phyloP scores from a whole-genome alignment of 1,139 yeast species.

The Saccharomyces pastorianus region DNA sequence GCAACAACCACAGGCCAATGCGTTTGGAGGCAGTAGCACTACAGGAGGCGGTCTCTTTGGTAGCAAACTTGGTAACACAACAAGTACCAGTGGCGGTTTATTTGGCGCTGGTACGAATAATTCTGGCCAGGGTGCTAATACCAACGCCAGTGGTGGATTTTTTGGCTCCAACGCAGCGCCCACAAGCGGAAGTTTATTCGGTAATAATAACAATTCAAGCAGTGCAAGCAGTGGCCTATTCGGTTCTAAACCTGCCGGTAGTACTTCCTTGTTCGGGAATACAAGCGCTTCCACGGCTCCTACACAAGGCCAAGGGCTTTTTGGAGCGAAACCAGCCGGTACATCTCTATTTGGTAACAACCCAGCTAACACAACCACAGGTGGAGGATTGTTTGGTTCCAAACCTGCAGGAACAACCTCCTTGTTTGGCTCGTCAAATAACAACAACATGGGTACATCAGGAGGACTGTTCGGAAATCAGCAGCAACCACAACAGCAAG shows the following conservation, averaged over 20 bases:
- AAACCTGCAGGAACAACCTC: slow-evolving; percentile 16
- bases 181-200: slow-evolving; percentile 34
- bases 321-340: slow-evolving; percentile 18
- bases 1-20: not conserved
- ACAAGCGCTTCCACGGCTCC: slow-evolving; percentile 9
- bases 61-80: slow-evolving; percentile 15
- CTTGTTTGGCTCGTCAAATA: not conserved
- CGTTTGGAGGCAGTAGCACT: not conserved
- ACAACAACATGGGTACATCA: not conserved
- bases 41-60: slow-evolving; percentile 34
- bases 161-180: slow-evolving; percentile 7
- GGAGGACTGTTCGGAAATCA: slow-evolving; percentile 23
- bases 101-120: slow-evolving; percentile 4
- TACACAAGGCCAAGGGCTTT: slow-evolving; percentile 11
- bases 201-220: slow-evolving; percentile 16
- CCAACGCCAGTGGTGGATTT: not conserved
- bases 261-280: slow-evolving; percentile 31
- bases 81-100: slow-evolving; percentile 16
- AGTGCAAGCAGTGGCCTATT: slow-evolving; percentile 20
- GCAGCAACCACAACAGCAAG: slow-evolving; percentile 25
- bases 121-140: not conserved
- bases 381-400: slow-evolving; percentile 26
- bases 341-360: slow-evolving; percentile 35
- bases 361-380: slow-evolving; percentile 16
- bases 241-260: slow-evolving; percentile 25